Evolutionary conservation across 805 yeast genomes (phyloP), one percentile per base, ranked within the genome.

Genomic region (Candida khao-thaluensis): DNA sequence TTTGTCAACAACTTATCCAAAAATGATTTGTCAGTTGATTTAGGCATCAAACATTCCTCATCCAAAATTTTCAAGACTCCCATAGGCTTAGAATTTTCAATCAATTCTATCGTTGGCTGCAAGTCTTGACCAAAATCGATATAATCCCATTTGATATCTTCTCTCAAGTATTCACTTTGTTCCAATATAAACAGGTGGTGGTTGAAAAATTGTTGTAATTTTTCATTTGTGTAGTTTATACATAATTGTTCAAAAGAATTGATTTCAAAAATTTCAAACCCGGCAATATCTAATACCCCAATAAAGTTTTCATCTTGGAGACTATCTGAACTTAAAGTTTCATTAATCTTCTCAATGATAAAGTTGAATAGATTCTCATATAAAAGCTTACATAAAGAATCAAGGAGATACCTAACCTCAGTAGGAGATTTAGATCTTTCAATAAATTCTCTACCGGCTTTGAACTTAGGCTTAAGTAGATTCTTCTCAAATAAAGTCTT

Each of bases 21-120:
- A 52, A 90, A 93, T 0, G 95, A 74, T 33, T 70, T 64, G 57
- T 93, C 98, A 0, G 86, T 76, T 0, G 96, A 85, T 50, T 84
- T 86, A 10, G 98, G 98, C 59, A 93, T 83, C 18, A 93, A 85
- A 47, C 97, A 91, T 57, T 93, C 98, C 60, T 93, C 99, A 57
- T 93, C 95, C 34, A 93, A 69, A 17, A 90, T 73, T 9, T 95
- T 83, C 41, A 93, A 77, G 11, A 93, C 74, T 37, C 97, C 96
- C 61, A 88, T 75, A 9, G 51, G 48, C 7, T 42, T 69, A 54
- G 51, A 64, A 57, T 81, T 76, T 62, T 93, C 99, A 38, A 93
- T 90, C 40, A 93, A 69, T 51, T 90, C 95, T 36, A 93, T 93
- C 0, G 99, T 91, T 17, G 95, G 95, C 57, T 91, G 96, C 40